Evolutionary conservation across 2,329 filamentous ascomycete species (phyloP), one percentile per base, ranked within the genome.

Genomic region (Allantophomopsis cytisporea): DNA sequence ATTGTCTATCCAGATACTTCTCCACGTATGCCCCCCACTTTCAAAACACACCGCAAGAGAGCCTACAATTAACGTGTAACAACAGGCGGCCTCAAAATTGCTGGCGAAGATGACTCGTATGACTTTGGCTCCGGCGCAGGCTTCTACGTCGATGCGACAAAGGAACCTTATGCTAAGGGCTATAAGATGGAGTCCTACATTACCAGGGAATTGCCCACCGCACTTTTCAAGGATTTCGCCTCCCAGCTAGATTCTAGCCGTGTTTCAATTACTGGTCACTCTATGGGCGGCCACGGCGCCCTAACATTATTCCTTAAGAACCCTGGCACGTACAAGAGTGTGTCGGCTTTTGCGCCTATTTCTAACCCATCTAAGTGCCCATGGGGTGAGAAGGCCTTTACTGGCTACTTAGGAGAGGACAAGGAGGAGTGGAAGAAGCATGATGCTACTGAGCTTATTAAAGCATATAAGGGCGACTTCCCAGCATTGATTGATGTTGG

Each of bases 141-240:
- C 40, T 98, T 98, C 71, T 98, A 98, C 68, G 66, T 98, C 50
- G 80, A 98, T 59, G 87, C 89, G 8, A 84, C 78, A 4, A 69
- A 67, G 47, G 70, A 73, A 21, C 86, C 87, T 8, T 98, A 79
- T 68, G 66, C 66, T 43, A 65, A 68, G 39, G 76, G 85, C 57
- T 98, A 98, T 70, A 80, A 80, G 51, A 98, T 98, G 91, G 87
- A 96, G 68, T 77, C 72, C 45, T 98, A 98, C 66, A 72, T 98
- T 49, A 80, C 82, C n/a, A 61, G 73, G 39, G 91, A 98, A 63
- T 76, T 98, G n/a, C 89, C 88, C 1, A 64, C 69, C 13, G 67
- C 78, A 1, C 71, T 96, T 17, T 93, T 88, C 60, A 60, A 61
- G 21, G 69, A 73, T 18, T 94, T 87, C 62, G 23, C 23, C 7